Base-by-base conservation (phyloP, 1,139 yeast species). In the Magnusiomyces ingens region DNA sequence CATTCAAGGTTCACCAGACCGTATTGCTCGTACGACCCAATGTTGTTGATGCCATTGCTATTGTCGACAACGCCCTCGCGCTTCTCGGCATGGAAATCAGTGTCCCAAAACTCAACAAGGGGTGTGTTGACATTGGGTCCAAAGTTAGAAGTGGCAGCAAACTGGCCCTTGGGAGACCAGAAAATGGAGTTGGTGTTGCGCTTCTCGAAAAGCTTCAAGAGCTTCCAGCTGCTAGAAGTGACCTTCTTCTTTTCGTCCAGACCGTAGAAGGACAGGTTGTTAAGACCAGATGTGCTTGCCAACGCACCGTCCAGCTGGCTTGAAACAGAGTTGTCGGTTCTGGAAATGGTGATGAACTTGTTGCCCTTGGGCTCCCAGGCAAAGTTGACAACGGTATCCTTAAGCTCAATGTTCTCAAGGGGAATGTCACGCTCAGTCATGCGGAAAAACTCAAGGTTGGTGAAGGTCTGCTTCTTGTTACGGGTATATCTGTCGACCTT, bases 401-500 rank as follows among this genome's bases (percentile, higher is more conserved):
- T 89, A 67, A 91, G 78, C 72, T 94, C 99, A 62, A 93, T 77
- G 64, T 89, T 93, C 69, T 91, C 98, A 59, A 91, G 96, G 19
- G 99, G 99, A 61, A 91, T 81, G 66, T 87, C 96, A 73, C 83
- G 88, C 72, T 91, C 99, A 57, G 78, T 77, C 57, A 89, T 73
- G 67, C 88, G 85, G 80, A 93, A 90, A 67, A 94, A 86, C 73
- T 94, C 99, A 71, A 94, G 79, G 69, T 90, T 90, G 58, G 97
- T 84, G 78, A 88, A 91, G 54, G 85, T 73, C 21, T 96, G 87
- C 78, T 94, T 94, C 71, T 87, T 89, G 51, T 96, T 85, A 73
- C 93, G 93, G 55, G 97, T 89, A 72, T 90, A 96, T 74, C 98
- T 89, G 70, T 91, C 97, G 61, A 94, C 97, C 75, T 88, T 90